phyloP scores from a whole-genome alignment of 495 filamentous ascomycete species.

The Neurospora cerealis region DNA sequence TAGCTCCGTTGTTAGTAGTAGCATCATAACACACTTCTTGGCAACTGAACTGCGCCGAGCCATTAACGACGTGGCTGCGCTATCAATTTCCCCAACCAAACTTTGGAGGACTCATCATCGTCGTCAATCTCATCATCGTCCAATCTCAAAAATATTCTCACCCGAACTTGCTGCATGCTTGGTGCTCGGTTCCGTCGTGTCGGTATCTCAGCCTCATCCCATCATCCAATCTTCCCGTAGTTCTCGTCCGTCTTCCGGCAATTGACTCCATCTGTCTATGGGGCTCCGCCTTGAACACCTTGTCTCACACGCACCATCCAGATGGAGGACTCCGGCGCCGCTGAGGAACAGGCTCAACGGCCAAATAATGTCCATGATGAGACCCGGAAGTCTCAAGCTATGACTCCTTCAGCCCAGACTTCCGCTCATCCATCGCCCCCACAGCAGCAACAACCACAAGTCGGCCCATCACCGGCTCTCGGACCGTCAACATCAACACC shows the following conservation, averaged over 20 bases:
- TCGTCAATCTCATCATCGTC: background rate
- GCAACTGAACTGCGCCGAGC: background rate
- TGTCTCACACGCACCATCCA: background rate
- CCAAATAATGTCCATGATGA: background rate
- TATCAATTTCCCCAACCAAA: background rate
- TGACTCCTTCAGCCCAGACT: background rate
- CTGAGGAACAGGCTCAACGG: background rate
- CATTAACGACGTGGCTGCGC: background rate
- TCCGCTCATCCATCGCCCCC: background rate
- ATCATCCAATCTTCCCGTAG: background rate
- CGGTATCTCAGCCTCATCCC: background rate
- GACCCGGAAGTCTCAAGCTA: background rate
- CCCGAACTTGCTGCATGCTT: background rate
- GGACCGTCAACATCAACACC: constrained; percentile 4
- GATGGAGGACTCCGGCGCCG: background rate
- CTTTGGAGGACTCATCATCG: background rate
- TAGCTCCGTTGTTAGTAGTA: background rate
- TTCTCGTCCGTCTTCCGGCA: background rate
- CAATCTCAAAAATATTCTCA: background rate
- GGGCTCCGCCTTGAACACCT: background rate
- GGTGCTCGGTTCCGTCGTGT: background rate
- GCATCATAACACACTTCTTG: background rate
- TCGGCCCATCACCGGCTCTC: background rate
- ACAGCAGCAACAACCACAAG: background rate
- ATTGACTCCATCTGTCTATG: background rate